Evolutionary conservation across 306 rosid genomes (phyloP).

Genomic region (Medicago ruthenica): DNA sequence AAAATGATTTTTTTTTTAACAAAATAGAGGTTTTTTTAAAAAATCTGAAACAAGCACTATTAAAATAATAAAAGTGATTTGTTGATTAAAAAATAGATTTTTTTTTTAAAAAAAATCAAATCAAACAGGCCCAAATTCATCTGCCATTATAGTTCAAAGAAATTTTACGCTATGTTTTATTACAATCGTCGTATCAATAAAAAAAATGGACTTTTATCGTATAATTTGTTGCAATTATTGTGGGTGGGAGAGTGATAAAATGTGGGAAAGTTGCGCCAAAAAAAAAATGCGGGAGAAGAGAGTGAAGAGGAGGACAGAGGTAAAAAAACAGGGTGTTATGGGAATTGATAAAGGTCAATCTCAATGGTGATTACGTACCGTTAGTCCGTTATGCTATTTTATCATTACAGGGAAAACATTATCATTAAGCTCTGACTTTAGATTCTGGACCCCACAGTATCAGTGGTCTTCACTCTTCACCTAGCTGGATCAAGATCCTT

Average conservation of each 20-base stretch:
- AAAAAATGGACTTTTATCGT: no score
- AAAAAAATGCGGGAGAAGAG: not conserved
- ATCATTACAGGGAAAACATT: slow-evolving; percentile 51
- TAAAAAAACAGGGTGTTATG: not conserved
- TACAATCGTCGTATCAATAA: no score
- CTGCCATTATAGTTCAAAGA: no score
- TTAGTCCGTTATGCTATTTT: not conserved
- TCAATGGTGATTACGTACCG: slow-evolving; percentile 1
- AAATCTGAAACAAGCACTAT: no score
- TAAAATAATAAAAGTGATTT: no score
- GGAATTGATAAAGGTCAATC: not conserved
- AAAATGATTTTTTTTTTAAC: no score
- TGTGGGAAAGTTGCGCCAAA: not conserved
- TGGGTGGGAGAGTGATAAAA: not conserved
- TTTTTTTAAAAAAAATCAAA: no score
- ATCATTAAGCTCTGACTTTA: slow-evolving; percentile 55
- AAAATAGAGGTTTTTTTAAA: no score
- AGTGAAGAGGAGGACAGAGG: not conserved
- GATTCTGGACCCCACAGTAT: slow-evolving; percentile 39
- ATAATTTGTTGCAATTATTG: no score
- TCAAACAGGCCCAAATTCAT: no score
- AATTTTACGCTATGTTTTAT: no score
- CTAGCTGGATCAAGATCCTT: slow-evolving; percentile 65
- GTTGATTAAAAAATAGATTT: no score
- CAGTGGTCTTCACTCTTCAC: slow-evolving; percentile 31